Evolutionary conservation across 495 filamentous ascomycete species (phyloP), one percentile per base, ranked within the genome.

Genomic region (Penicillium salamii): DNA sequence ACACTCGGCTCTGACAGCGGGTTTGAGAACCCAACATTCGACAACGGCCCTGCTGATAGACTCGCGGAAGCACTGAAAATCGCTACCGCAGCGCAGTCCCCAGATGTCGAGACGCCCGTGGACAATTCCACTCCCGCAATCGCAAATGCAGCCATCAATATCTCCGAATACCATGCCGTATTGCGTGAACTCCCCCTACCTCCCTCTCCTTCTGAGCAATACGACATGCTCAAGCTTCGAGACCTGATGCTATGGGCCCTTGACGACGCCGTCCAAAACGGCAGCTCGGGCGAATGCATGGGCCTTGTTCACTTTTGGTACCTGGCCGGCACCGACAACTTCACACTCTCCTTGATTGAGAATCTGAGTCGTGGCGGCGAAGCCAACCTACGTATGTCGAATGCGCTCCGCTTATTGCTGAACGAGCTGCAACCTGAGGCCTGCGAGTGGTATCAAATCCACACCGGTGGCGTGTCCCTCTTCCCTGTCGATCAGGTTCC

Each of bases 251-350:
- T 54, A 21, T n/a, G 15, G 5, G 45, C 61, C 8, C 28, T 65
- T 26, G 33, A 46, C 19, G 35, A 52, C 14, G 29, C 55, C 12
- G 9, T 15, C 6, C 17, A 53, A 1, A 15, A 3, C 0, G 48
- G 39, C 4, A 40, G 54, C 12, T 48, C 53, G 19, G 15, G 42
- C 2, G 52, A 41, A 17, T 55, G 53, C 20, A 9, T 57, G 14
- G 38, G 42, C 15, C 46, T 65, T 12, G 40, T 59, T 19, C 49
- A 62, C 49, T 59, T 54, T 34, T 65, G 61, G 61, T 54, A 42
- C 9, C 46, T 37, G 1, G 47, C 52, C 4, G 21, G 43, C 12
- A 24, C 32, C 0, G 61, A 65, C 15, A 53, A 62, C 2, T 65
- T 65, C 48, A 51, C 52, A 33, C 21, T 65, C 3, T 55, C 58